Percentiles rank a stretch among this genome's conserved stretches.
phyloP scores from a whole-genome alignment of 1,284 basidiomycete species.

The Ceratorhiza oryzae-sativae region DNA sequence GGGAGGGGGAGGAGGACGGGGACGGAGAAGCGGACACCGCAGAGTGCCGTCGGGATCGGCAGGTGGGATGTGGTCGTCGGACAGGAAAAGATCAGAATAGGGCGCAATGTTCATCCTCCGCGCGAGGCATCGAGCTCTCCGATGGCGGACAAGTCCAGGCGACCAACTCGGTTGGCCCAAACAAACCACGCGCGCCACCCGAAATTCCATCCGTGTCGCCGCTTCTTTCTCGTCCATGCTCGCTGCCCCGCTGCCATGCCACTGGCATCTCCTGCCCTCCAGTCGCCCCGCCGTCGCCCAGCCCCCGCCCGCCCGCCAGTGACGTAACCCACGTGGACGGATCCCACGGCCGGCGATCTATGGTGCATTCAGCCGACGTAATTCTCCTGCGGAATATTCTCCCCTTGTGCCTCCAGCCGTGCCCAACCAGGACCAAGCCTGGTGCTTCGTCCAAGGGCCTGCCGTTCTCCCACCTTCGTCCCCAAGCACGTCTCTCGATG shows the following conservation, averaged over 20 bases:
- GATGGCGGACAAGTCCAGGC: constrained; percentile 1
- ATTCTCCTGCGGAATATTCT: background rate
- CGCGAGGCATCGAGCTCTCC: constrained; percentile 32
- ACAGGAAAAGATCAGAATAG: constrained; percentile 10
- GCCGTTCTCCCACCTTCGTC: too few relatives aligned
- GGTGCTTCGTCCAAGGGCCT: too few relatives aligned
- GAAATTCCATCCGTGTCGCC: background rate
- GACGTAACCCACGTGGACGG: background rate
- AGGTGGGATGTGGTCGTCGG: background rate
- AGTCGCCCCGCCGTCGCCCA: background rate
- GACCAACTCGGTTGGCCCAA: background rate
- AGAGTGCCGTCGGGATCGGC: background rate
- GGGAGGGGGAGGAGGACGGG: too few relatives aligned
- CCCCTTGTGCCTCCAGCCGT: background rate
- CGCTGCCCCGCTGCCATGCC: background rate
- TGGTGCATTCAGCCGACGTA: too few relatives aligned
- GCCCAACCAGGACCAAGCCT: background rate
- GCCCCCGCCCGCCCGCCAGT: background rate
- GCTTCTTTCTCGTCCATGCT: background rate
- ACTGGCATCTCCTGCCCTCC: background rate
- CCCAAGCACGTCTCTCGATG: too few relatives aligned
- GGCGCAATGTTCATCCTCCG: constrained; percentile 31
- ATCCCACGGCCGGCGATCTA: background rate
- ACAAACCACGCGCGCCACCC: constrained; percentile 6
- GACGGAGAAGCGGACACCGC: background rate